Base-by-base conservation (phyloP, 352 stramenopile genomes). In the Globisporangium heterothallicum region DNA sequence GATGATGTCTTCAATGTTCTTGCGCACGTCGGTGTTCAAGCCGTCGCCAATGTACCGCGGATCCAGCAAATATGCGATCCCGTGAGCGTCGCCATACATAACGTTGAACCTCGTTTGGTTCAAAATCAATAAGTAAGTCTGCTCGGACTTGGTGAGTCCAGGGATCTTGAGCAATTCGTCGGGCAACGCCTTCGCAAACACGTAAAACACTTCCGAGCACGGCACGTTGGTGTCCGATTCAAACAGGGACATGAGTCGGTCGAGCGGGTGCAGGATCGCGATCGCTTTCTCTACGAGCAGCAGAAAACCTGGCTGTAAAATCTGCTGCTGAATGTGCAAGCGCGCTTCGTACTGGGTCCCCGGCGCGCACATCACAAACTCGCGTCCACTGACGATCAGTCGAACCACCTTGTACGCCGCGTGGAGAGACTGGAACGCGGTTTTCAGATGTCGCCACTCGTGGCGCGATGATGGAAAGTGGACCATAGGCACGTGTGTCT, bases 1-100 rank as follows among this genome's bases (percentile, higher is more conserved):
- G 26, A 75, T 57, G 8, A 56, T 27, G 29, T 75, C 63, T 32
- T 75, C 66, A 13, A 70, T 51, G 49, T 49, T 59, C 32, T 75
- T 67, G 19, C 66, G 63, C 21, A 70, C 59, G 16, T 75, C 34
- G 14, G 27, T 29, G 18, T 22, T 50, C 46, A 66, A 36, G 1
- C 46, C 53, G 1, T 46, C 49, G n/a, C 59, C 59, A 2, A 62
- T 16, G 36, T 51, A 61, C 2, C 46, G 55, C 21, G 49, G 49
- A 6, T 58, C 56, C 9, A 59, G 42, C 14, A 63, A 10, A 4
- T 59, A 55, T 25, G 56, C 56, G 4, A 61, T 18, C 4, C 49
- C 42, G 8, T 50, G 24, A 21, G 26, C 36, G 27, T 52, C 34
- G 14, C 44, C 30, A 13, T 36, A 36, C 30, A 36, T 36, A 13